A percentile compares a stretch with the other conserved stretches of the same genome.
Conservation (phyloP, 805 yeast genomes). For the Metschnikowia matae region DNA sequence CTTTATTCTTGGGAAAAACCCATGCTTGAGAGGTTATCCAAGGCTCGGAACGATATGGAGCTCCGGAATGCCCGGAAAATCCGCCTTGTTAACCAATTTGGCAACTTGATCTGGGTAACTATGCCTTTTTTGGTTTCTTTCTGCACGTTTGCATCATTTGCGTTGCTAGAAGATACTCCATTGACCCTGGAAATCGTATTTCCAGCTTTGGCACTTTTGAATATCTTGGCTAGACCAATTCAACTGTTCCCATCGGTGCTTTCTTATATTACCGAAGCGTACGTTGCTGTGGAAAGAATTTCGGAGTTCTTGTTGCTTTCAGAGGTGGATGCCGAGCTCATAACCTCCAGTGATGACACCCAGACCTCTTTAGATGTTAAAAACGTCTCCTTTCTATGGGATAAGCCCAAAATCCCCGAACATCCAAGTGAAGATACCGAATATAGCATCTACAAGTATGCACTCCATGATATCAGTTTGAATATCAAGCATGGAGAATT, state of each 20-base stretch:
- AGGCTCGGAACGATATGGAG: constrained; percentile 21
- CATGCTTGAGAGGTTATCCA: constrained; percentile 19
- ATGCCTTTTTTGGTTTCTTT: constrained; percentile 65
- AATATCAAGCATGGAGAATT: constrained; percentile 12
- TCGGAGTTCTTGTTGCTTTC: constrained; percentile 39
- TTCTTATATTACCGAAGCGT: constrained; percentile 54
- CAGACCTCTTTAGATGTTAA: constrained; percentile 5
- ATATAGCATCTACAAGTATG: constrained; percentile 24
- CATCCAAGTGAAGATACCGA: constrained; percentile 8
- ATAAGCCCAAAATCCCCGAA: constrained; percentile 3
- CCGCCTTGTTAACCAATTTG: constrained; percentile 32
- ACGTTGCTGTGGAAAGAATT: constrained; percentile 55
- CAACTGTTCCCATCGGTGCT: constrained; percentile 55
- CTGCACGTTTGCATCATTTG: constrained; percentile 54
- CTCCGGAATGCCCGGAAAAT: constrained; percentile 17
- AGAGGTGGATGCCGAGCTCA: constrained; percentile 16
- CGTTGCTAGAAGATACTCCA: constrained; percentile 42
- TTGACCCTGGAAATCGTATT: constrained; percentile 65
- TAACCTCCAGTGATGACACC: constrained; percentile 3
- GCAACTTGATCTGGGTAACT: constrained; percentile 57
- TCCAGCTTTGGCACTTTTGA: constrained; percentile 62
- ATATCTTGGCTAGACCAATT: constrained; percentile 55
- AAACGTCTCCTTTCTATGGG: constrained; percentile 15
- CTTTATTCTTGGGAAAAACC: constrained; percentile 27
- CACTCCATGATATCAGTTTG: constrained; percentile 10